A percentile compares a stretch with the other conserved stretches of the same genome.
Evolutionary conservation across 164 flowering plant species (phyloP).

Genomic region (Litsea cubeba): DNA sequence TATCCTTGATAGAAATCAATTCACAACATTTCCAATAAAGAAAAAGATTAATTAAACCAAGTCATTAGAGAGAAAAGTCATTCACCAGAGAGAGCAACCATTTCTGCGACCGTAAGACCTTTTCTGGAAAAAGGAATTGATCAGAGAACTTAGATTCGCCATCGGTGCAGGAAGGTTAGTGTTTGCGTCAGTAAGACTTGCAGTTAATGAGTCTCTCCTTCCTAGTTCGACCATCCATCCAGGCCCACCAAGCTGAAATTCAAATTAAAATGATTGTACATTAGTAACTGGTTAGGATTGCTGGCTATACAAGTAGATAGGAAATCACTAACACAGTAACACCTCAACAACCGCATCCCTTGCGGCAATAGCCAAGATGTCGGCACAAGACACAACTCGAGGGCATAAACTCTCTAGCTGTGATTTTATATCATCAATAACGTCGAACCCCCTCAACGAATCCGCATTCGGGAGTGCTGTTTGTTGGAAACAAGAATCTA

Average conservation of each 20-base stretch:
- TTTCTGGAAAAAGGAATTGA: conserved; percentile 7
- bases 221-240: too few relatives aligned
- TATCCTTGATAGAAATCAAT: too few relatives aligned
- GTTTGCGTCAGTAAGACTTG: conserved; percentile 17
- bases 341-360: conserved; percentile 36
- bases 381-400: conserved; percentile 44
- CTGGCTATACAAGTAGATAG: too few relatives aligned
- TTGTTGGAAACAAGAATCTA: too few relatives aligned
- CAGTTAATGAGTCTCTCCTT: conserved; percentile 23
- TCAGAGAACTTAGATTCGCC: conserved; percentile 11
- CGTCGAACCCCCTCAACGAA: conserved; percentile 39
- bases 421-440: conserved; percentile 38
- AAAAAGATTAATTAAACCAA: neutral
- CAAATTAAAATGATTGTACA: too few relatives aligned
- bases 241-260: too few relatives aligned
- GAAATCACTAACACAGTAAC: too few relatives aligned
- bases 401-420: conserved; percentile 33
- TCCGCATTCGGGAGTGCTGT: conserved; percentile 23
- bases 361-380: conserved; percentile 44
- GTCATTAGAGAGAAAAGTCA: neutral
- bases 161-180: conserved; percentile 14
- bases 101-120: conserved; percentile 10
- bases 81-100: conserved; percentile 25
- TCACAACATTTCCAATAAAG: too few relatives aligned
- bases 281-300: too few relatives aligned